These are phyloP conservation scores for Bocquillonia castaneifolia DNA, from an alignment of 441 rosid genomes.

Conservation along the genomic window DNA sequence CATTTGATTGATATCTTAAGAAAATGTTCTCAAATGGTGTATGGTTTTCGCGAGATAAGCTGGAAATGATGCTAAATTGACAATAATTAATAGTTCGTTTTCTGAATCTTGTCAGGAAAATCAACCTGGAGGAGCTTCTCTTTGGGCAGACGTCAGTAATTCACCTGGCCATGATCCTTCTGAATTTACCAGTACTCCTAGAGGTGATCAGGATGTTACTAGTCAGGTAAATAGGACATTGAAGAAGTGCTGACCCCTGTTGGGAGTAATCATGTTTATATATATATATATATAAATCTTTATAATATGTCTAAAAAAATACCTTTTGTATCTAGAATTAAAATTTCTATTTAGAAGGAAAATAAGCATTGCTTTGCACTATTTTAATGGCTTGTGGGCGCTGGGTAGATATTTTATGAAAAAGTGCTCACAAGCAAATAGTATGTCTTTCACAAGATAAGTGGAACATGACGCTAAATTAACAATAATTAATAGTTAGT, in stretches of 20 bases:
- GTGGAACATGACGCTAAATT: not conserved
- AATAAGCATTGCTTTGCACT: too few species aligned
- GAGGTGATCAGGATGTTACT: not conserved
- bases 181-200: not conserved
- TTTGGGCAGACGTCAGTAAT: constrained; percentile 1
- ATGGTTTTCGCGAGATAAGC: not conserved
- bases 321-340: too few species aligned
- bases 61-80: not conserved
- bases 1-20: not conserved
- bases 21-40: not conserved
- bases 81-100: not conserved
- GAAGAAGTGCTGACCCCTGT: not conserved
- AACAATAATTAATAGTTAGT: not conserved
- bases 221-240: constrained; percentile 2
- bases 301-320: too few species aligned
- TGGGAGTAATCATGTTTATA: too few species aligned
- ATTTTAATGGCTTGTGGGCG: too few species aligned
- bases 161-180: not conserved
- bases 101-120: not conserved
- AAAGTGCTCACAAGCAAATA: too few species aligned
- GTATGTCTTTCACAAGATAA: not conserved
- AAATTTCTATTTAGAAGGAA: too few species aligned
- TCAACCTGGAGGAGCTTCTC: not conserved
- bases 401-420: not conserved
- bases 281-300: too few species aligned